A percentile compares a stretch with the other conserved stretches of the same genome.
phyloP scores from a whole-genome alignment of 2,329 filamentous ascomycete genomes.

The Talaromyces funiculosus region DNA sequence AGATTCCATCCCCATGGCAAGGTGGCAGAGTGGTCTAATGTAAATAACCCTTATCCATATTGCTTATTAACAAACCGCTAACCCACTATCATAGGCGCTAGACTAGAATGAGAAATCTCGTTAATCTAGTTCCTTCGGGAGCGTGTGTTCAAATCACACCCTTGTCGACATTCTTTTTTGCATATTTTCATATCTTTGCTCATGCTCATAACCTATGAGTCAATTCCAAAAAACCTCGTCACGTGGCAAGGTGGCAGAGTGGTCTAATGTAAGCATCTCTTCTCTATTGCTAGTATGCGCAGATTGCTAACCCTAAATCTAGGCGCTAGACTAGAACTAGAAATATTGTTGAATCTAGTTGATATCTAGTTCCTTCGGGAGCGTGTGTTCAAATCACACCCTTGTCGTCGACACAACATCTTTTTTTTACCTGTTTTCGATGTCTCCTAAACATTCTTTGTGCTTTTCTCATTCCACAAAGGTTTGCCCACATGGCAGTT shows the following conservation, averaged over 20 bases:
- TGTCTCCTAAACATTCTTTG: no score
- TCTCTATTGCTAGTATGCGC: no score
- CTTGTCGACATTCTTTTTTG: neutral
- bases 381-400: neutral
- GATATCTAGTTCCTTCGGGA: neutral
- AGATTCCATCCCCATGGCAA: neutral
- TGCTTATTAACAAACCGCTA: no score
- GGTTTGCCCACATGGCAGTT: no score
- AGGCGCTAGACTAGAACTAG: neutral
- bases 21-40: neutral
- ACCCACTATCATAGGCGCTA: neutral
- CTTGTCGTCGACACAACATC: neutral
- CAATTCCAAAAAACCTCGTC: no score
- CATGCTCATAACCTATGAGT: no score
- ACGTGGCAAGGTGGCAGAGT: neutral
- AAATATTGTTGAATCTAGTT: no score
- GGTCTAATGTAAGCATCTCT: neutral
- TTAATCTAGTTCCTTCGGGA: neutral
- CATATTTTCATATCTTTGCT: no score
- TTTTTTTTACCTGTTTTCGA: neutral
- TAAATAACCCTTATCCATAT: no score
- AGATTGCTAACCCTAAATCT: neutral
- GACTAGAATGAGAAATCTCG: no score
- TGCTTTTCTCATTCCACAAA: no score
- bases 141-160: neutral